phyloP scores from a whole-genome alignment of 1,139 yeast genomes.

The Meyerozyma carpophila region DNA sequence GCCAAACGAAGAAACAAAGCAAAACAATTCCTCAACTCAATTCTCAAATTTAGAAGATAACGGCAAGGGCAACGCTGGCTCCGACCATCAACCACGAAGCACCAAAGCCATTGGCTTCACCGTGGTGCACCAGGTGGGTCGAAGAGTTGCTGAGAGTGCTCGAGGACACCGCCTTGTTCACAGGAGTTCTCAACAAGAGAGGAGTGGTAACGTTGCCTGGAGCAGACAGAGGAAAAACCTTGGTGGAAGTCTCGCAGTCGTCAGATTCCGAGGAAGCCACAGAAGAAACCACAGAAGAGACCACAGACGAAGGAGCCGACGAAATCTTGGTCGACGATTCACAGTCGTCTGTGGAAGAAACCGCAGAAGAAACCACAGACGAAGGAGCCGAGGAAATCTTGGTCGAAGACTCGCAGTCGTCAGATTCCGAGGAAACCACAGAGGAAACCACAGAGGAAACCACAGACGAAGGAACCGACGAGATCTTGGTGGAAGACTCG shows the following conservation, averaged over 20 bases:
- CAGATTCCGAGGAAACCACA: not conserved
- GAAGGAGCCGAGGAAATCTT: not conserved
- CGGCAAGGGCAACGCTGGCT: not conserved
- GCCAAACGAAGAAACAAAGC: not conserved
- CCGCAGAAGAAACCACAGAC: not conserved
- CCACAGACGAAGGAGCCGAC: not conserved
- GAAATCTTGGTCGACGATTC: not conserved
- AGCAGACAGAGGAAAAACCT: not conserved
- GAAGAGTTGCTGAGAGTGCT: not conserved
- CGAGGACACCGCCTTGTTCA: not conserved
- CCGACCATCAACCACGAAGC: not conserved
- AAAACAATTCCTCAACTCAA: not conserved
- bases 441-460: not conserved
- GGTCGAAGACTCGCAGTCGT: not conserved
- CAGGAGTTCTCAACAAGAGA: not conserved
- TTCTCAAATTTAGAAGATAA: not conserved
- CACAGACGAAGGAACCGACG: not conserved
- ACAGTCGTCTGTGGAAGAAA: not conserved
- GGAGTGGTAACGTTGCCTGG: not conserved
- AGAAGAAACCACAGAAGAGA: not conserved
- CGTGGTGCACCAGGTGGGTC: not conserved
- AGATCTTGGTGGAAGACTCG: not conserved
- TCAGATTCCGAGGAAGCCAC: not conserved
- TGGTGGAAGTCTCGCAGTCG: not conserved
- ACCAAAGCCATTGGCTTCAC: not conserved